These are phyloP conservation scores for Rhizomucor pusillus DNA, from an alignment of 371 early-diverging fungal species.

Conservation along the genomic window DNA sequence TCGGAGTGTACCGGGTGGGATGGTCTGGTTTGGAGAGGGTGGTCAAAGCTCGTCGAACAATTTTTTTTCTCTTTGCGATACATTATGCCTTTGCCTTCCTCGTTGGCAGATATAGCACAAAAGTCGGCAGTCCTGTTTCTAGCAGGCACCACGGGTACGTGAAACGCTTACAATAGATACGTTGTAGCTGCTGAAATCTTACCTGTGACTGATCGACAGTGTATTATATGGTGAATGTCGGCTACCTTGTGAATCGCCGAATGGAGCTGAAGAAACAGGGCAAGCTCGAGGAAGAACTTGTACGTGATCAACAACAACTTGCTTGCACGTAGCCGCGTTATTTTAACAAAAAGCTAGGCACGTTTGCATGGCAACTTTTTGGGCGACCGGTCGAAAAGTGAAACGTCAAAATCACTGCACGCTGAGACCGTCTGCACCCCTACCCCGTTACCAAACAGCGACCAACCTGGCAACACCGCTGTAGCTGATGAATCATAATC, in stretches of 20 bases:
- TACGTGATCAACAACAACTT: conserved; percentile 8
- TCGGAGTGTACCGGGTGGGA: no score
- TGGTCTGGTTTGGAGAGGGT: no score
- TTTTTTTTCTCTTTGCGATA: not conserved
- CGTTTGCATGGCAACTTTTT: not conserved
- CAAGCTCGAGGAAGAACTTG: conserved; percentile 47
- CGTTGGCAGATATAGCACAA: conserved; percentile 48
- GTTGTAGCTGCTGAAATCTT: no score
- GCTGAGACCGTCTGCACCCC: not conserved
- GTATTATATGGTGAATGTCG: conserved; percentile 81
- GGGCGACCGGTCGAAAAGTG: no score
- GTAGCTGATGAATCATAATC: not conserved
- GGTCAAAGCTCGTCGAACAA: no score
- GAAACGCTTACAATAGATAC: not conserved
- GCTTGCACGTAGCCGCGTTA: not conserved
- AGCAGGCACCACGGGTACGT: conserved; percentile 48
- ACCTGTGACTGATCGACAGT: conserved; percentile 30
- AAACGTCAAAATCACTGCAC: not conserved
- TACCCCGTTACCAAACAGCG: not conserved
- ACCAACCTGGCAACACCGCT: not conserved
- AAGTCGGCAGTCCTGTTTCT: conserved; percentile 47
- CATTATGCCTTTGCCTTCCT: conserved; percentile 33
- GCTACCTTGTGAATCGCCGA: conserved; percentile 60
- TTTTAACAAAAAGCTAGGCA: not conserved
- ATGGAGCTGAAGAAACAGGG: conserved; percentile 49